Evolutionary conservation across 2,329 filamentous ascomycete species (phyloP), one percentile per base, ranked within the genome.

Genomic region (Neopestalotiopsis sp.): DNA sequence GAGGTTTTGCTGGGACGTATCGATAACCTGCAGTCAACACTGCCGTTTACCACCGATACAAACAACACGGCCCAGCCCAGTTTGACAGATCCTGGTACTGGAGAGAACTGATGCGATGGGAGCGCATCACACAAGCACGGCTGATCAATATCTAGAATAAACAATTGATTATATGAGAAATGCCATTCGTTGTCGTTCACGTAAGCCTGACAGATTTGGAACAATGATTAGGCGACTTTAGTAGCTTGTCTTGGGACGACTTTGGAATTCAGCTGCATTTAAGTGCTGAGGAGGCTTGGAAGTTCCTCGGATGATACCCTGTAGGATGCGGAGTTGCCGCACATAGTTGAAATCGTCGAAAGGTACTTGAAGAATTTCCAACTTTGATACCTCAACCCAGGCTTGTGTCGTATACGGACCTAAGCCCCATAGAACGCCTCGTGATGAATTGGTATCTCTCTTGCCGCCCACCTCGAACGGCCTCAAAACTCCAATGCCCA

Each of bases 1-100:
- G 92, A 95, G 83, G 91, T 91, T 73, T 76, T 95, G 74, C 82
- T 95, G 1, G 92, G 92, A 0, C 82, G 92, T 45, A 88, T 94
- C 7, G 80, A 87, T 3, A 56, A 63, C 42, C 17, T 67, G 57
- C 66, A 67, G 59, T 67, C 66, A 17, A 63, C 24, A 3, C 12
- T 56, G 24, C 66, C 66, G 6, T 67, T 67, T 42, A 67, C 66
- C 17, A 67, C 66, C n/a, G 66, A 67, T 42, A 38, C 42, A 5
- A 53, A 67, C 66, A 56, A 49, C 40, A 67, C 66, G 14, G 58
- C 57, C 12, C 66, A 67, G 58, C 66, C 66, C 7, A 56, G 12
- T 53, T 20, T 9, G 30, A 17, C 13, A 13, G 59, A 40, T 12
- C 59, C 32, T 42, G 59, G 59, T 13, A 62, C 59, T 10, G 59